Conservation (phyloP, 495 filamentous ascomycete species). For the Tuber borchii region DNA sequence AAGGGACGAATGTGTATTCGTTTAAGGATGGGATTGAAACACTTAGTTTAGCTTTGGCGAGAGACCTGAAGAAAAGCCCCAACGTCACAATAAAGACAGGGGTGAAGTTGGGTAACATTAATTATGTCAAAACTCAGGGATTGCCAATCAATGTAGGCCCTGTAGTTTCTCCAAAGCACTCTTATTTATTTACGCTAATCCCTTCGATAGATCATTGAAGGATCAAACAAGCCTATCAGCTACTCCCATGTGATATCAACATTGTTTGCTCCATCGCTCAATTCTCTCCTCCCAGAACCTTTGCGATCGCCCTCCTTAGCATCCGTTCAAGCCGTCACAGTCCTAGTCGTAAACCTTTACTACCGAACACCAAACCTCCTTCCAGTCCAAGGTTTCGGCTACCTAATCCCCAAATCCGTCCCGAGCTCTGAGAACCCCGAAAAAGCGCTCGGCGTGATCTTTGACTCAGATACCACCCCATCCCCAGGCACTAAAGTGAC, state of each 20-base stretch:
- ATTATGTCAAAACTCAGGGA: slow-evolving; percentile 12
- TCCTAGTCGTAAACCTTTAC: slow-evolving; percentile 88
- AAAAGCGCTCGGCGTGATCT: slow-evolving; percentile 78
- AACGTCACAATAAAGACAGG: slow-evolving; percentile 53
- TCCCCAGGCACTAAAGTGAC: slow-evolving; percentile 73
- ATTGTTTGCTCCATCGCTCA: slow-evolving; percentile 49
- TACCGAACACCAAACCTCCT: slow-evolving; percentile 60
- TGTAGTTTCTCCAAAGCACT: not conserved
- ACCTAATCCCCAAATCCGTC: slow-evolving; percentile 71
- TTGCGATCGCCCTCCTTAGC: slow-evolving; percentile 44
- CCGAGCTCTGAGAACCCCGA: slow-evolving; percentile 71
- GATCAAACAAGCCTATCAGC: slow-evolving; percentile 13
- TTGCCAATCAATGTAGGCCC: slow-evolving; percentile 25
- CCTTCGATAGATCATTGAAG: slow-evolving; percentile 12
- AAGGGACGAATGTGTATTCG: slow-evolving; percentile 51
- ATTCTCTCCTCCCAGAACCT: slow-evolving; percentile 43
- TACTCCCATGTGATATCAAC: slow-evolving; percentile 69
- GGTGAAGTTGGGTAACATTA: slow-evolving; percentile 42
- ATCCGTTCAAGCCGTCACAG: slow-evolving; percentile 62
- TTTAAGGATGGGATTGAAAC: slow-evolving; percentile 56
- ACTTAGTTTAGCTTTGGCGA: slow-evolving; percentile 49
- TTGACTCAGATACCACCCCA: slow-evolving; percentile 64
- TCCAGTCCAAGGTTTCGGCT: slow-evolving; percentile 71
- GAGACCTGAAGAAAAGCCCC: slow-evolving; percentile 45
- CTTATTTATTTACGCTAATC: slow-evolving; percentile 1